Evolutionary conservation across 192 early-diverging fungal species (phyloP).

Genomic region (Coemansia sp.): DNA sequence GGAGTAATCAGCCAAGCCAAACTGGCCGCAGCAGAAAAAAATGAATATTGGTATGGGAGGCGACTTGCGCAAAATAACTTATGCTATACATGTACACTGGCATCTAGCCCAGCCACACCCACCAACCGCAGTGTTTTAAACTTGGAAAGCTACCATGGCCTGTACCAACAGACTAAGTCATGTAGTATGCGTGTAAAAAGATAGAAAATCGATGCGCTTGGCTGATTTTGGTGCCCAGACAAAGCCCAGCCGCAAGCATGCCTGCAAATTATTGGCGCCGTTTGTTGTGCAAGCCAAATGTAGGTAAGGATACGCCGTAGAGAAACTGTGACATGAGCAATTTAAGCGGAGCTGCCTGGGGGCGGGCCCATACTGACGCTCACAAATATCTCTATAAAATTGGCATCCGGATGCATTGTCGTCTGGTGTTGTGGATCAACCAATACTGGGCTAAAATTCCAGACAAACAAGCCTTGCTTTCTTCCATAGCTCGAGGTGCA

Average conservation of each 20-base stretch:
- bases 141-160: not conserved
- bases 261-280: not conserved
- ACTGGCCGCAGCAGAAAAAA: not conserved
- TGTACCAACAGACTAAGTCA: not conserved
- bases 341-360: not conserved
- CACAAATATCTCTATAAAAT: not conserved
- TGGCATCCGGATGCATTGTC: not conserved
- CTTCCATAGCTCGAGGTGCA: not conserved
- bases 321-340: not conserved
- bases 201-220: not conserved
- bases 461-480: not conserved
- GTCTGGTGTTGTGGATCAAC: not conserved
- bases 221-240: not conserved
- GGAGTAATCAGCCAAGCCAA: not conserved
- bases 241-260: not conserved
- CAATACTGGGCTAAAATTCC: not conserved
- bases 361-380: not conserved
- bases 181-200: too few relatives aligned
- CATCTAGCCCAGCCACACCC: not conserved
- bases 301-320: not conserved
- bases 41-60: not conserved
- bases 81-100: not conserved
- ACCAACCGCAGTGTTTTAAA: too few relatives aligned
- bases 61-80: not conserved
- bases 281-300: not conserved